Conservation (phyloP, 495 filamentous ascomycete genomes). For the Talaromyces stipitatus region DNA sequence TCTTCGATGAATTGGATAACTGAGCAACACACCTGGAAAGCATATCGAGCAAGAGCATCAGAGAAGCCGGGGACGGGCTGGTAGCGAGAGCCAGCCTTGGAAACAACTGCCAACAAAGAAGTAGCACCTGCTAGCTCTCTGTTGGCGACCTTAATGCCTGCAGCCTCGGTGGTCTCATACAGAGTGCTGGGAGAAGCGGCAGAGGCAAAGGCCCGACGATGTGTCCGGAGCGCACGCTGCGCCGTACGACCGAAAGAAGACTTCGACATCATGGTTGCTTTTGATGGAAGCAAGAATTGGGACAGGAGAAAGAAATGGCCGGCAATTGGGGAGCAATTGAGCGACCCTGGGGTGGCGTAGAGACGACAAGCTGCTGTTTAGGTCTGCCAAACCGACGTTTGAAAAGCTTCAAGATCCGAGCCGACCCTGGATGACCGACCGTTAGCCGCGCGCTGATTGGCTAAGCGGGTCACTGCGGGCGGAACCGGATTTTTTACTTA, state of each 20-base stretch:
- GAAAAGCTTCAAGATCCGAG: slow-evolving; percentile 46
- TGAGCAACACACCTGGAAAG: slow-evolving; percentile 71
- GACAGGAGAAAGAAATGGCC: slow-evolving; percentile 16
- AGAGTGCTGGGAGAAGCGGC: slow-evolving; percentile 72
- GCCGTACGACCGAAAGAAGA: slow-evolving; percentile 70
- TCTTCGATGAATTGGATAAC: background rate
- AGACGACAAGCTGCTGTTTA: slow-evolving; percentile 13
- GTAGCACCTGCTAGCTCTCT: slow-evolving; percentile 82
- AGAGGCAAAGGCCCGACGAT: slow-evolving; percentile 69
- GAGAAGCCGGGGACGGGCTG: slow-evolving; percentile 82
- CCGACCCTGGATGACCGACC: slow-evolving; percentile 16
- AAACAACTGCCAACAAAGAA: slow-evolving; percentile 80
- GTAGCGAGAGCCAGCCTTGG: slow-evolving; percentile 88
- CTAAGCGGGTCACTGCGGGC: slow-evolving; percentile 31
- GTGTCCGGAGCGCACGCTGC: slow-evolving; percentile 63
- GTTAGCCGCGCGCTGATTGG: slow-evolving; percentile 39
- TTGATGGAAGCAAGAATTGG: slow-evolving; percentile 31
- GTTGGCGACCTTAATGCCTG: slow-evolving; percentile 84
- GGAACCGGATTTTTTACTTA: slow-evolving; percentile 35
- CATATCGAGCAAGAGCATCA: slow-evolving; percentile 83
- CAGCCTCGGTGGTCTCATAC: slow-evolving; percentile 79
- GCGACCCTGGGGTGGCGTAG: slow-evolving; percentile 19
- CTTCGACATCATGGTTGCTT: slow-evolving; percentile 76
- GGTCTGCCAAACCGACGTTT: slow-evolving; percentile 21
- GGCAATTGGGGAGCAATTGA: slow-evolving; percentile 40